Base-by-base conservation (phyloP, 192 early-diverging fungal species). In the Coemansia sp. region DNA sequence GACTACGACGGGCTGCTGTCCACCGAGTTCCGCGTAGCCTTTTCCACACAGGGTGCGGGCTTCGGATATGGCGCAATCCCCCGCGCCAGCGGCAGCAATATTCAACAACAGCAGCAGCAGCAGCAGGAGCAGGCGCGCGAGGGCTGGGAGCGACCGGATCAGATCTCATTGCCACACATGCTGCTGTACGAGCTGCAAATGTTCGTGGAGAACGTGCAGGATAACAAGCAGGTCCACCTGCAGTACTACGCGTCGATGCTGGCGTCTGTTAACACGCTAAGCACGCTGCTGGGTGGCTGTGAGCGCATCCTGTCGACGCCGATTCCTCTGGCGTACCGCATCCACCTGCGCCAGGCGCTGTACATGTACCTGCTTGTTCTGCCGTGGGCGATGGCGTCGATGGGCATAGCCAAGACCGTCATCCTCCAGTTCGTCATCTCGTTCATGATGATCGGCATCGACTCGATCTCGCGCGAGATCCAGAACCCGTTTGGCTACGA, bases 401-500 rank as follows among this genome's bases (percentile, higher is more conserved):
- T 70, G 64, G 41, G 80, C 23, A 33, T 62, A 32, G 89, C 85
- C 69, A 67, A 79, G 34, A 89, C 91, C 53, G 88, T 95, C 46
- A 81, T 89, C 6, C 66, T 93, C 13, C 82, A 87, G 56, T 79
- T 87, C 52, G 74, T 95, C 9, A 79, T 87, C 2, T 70, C 89
- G 1, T 92, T 93, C 61, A 87, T 85, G 56, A 80, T 95, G 67
- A 74, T 95, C 19, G 95, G 95, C 67, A 91, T 97, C 57, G 88
- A 93, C 57, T 76, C 78, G 10, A 95, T 96, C 61, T 93, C 91
- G 32, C 83, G 84, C 17, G 91, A 95, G 79, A 95, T 98, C 59
- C 94, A 98, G 81, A 95, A 96, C 70, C 94, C 94, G 10, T 95
- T 96, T 71, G 91, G 91, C 36, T 84, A 86, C 66, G 91, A 93